Base-by-base conservation (phyloP, 2,329 filamentous ascomycete species). In the Sporothrix inflata region DNA sequence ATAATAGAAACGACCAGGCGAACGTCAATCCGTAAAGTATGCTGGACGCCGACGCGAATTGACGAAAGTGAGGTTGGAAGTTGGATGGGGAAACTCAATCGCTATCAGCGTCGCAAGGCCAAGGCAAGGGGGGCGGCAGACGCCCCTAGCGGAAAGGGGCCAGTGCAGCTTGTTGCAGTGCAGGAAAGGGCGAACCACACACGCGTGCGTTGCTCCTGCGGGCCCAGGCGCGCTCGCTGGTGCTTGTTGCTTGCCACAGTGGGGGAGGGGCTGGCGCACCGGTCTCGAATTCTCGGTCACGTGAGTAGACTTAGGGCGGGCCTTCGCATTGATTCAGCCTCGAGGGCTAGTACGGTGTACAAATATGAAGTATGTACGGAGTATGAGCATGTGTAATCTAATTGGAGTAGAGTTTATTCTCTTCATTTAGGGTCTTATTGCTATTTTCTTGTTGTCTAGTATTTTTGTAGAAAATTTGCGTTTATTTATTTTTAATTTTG, bases 71-170 rank as follows among this genome's bases (percentile, higher is more conserved):
- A 66, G 40, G 60, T 47, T 47, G 40, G 24, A 49, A 24, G 63
- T 30, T 30, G 3, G n/a, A 34, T 30, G 24, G 24, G 24, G 63
- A 24, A 66, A 53, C 42, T 69, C 57, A 72, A 69, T 67, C 65
- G 63, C 51, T 72, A 61, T 53, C 63, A 34, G 21, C 49, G 38
- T 53, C 65, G 61, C 61, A 66, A 63, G 42, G 70, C 27, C 30
- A 42, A 72, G 69, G 42, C 55, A 45, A 60, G 53, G 61, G 61
- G 61, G 61, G 40, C 1, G 42, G 60, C 38, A 61, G 34, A 42
- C 61, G 61, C 61, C 61, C 27, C 21, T 30, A 45, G 19, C 40
- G 63, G 63, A 66, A 65, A 66, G 63, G 42, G 63, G 63, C 63
- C 49, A 66, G 63, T 66, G 63, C 63, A 65, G 60, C 60, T 45